Conservation (phyloP, 208 protist species). For the Leishmania arabica region DNA sequence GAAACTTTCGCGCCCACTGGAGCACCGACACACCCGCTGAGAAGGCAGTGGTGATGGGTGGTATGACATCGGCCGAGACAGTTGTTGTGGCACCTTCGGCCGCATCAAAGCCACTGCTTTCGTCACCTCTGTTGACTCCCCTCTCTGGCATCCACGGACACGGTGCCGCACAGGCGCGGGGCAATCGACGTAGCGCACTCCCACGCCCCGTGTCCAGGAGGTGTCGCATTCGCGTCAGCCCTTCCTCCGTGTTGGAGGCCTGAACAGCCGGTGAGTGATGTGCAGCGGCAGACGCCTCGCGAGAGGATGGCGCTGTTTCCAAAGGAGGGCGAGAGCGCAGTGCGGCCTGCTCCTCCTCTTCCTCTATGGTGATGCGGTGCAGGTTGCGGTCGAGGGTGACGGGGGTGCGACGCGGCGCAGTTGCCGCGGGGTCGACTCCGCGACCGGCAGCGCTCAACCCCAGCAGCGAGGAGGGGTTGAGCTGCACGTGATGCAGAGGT, state of each 20-base stretch:
- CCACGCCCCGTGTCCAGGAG: constrained; percentile 34
- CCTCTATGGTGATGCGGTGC: constrained; percentile 11
- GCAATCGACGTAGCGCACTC: constrained; percentile 24
- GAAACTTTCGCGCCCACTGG: constrained; percentile 45
- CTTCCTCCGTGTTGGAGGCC: background rate
- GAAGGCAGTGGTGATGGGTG: constrained; percentile 7
- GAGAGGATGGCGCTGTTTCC: background rate
- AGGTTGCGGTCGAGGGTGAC: constrained; percentile 27
- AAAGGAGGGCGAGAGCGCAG: background rate
- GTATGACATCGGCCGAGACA: background rate
- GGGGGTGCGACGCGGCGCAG: constrained; percentile 28
- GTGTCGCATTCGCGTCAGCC: constrained; percentile 22
- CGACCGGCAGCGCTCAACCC: background rate
- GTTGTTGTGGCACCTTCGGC: background rate
- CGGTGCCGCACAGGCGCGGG: constrained; percentile 23
- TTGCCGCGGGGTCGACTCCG: background rate
- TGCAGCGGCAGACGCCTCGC: background rate
- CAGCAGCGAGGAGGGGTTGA: constrained; percentile 11
- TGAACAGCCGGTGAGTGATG: background rate
- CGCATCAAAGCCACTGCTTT: background rate
- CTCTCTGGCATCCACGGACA: constrained; percentile 16
- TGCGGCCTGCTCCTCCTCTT: constrained; percentile 11
- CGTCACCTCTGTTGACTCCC: background rate
- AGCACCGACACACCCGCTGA: constrained; percentile 3
- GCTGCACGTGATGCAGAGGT: constrained; percentile 17